Percentiles rank a stretch among this genome's conserved stretches.
phyloP scores from a whole-genome alignment of 106 monocot genomes.

The Iris macrosiphon region DNA sequence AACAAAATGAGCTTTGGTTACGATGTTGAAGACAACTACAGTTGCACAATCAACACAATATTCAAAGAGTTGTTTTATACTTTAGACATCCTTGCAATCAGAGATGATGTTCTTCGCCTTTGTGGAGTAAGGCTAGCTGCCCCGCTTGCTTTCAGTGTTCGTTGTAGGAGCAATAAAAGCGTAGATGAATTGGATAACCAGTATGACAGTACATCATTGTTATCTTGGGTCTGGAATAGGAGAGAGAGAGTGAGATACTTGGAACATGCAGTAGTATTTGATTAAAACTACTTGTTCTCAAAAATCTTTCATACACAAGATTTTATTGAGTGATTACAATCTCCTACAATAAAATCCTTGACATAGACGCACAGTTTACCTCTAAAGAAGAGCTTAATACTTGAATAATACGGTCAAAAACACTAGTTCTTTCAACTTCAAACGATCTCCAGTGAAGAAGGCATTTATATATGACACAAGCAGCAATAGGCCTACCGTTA shows the following conservation, averaged over 20 bases:
- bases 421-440: conserved; percentile 84
- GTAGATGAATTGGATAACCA: conserved; percentile 87
- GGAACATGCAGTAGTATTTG: too few species aligned
- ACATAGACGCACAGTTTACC: conserved; percentile 39
- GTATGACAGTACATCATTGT: conserved; percentile 59
- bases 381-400: conserved; percentile 67
- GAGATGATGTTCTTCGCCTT: conserved; percentile 44
- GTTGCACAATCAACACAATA: neutral
- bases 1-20: neutral
- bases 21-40: neutral
- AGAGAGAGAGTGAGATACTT: neutral
- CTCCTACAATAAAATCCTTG: too few species aligned
- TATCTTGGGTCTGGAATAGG: conserved; percentile 54
- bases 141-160: conserved; percentile 74
- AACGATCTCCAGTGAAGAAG: conserved; percentile 98
- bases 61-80: conserved; percentile 22
- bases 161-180: conserved; percentile 65
- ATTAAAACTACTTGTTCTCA: too few species aligned
- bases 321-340: too few species aligned
- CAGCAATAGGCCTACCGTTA: conserved; percentile 71
- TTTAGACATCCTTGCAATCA: conserved; percentile 69
- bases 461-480: conserved; percentile 82
- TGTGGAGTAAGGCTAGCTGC: conserved; percentile 59
- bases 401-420: conserved; percentile 89
- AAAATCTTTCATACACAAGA: too few species aligned